These are phyloP conservation scores for Didymellaceae sp. DNA, from an alignment of 2,329 filamentous ascomycete genomes.

Conservation along the genomic window DNA sequence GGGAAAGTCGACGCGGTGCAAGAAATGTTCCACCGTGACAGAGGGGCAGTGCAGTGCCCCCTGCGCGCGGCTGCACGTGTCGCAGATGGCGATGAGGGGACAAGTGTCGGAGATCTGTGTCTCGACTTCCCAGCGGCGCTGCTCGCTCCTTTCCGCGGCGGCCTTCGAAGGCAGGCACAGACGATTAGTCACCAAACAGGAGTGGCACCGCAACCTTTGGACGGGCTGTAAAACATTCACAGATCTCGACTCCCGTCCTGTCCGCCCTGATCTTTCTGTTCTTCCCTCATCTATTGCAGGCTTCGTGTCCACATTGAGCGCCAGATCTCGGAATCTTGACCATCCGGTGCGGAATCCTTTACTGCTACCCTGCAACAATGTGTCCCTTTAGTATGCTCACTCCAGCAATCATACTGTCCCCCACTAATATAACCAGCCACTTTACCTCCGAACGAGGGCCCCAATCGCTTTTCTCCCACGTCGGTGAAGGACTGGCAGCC, in stretches of 20 bases:
- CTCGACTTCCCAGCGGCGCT: conserved; percentile 18
- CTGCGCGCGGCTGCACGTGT: conserved; percentile 25
- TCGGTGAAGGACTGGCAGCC: conserved; percentile 46
- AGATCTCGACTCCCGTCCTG: conserved; percentile 44
- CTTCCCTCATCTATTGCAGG: conserved; percentile 29
- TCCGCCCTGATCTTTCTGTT: conserved; percentile 26
- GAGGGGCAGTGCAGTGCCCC: conserved; percentile 11
- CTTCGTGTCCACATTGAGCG: conserved; percentile 23
- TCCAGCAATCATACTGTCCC: background rate
- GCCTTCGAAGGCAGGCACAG: conserved; percentile 26
- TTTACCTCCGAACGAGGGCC: conserved; percentile 40
- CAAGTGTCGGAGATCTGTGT: conserved; percentile 38
- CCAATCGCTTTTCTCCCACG: conserved; percentile 38
- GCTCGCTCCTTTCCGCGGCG: conserved; percentile 4
- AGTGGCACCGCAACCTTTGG: conserved; percentile 28
- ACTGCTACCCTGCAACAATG: conserved; percentile 34
- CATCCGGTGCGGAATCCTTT: conserved; percentile 40
- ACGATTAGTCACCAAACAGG: conserved; percentile 36
- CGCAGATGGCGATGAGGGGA: conserved; percentile 39
- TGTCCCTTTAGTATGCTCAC: conserved; percentile 44
- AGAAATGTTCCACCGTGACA: conserved; percentile 15
- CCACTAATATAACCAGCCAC: conserved; percentile 26
- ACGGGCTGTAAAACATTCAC: conserved; percentile 46
- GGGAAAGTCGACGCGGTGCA: conserved; percentile 32
- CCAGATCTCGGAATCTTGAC: conserved; percentile 29